Conservation (phyloP, 2,329 filamentous ascomycete species). For the Huntiella decipiens region DNA sequence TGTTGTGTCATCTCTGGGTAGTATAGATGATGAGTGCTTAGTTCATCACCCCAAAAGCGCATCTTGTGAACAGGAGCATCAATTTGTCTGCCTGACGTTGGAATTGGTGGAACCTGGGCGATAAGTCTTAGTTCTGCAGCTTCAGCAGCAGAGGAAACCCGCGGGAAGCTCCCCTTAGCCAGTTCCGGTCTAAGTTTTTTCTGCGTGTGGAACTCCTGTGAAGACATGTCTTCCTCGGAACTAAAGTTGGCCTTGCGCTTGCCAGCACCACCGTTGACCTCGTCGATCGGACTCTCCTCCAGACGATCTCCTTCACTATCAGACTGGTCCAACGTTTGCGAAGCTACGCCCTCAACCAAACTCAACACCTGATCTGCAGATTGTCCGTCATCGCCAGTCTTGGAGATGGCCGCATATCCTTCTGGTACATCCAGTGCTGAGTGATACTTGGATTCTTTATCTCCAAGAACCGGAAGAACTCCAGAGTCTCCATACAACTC, state of each 20-base stretch:
- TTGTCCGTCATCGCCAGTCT: constrained; percentile 13
- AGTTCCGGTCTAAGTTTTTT: constrained; percentile 13
- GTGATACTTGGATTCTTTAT: too few species aligned
- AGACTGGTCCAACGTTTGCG: constrained; percentile 27
- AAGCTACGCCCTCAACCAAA: constrained; percentile 31
- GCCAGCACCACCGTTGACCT: constrained; percentile 20
- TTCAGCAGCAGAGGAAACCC: constrained; percentile 30
- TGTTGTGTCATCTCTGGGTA: constrained; percentile 46
- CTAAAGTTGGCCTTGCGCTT: constrained; percentile 35
- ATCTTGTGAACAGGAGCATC: constrained; percentile 36
- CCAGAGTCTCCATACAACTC: constrained; percentile 1
- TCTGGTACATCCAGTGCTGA: too few species aligned
- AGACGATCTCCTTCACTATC: constrained; percentile 13
- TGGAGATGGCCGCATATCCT: too few species aligned
- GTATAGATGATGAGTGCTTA: constrained; percentile 37
- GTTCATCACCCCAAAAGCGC: constrained; percentile 38
- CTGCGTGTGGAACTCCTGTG: neutral
- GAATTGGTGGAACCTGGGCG: constrained; percentile 30
- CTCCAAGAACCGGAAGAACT: constrained; percentile 1
- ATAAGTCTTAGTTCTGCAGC: constrained; percentile 28
- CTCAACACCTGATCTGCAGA: constrained; percentile 32
- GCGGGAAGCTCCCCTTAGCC: constrained; percentile 23
- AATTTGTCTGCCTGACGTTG: constrained; percentile 35
- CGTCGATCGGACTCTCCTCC: neutral
- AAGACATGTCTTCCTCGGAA: constrained; percentile 32